Percentiles rank a stretch among this genome's conserved stretches.
These are phyloP conservation scores for Musa itinerans DNA, from an alignment of 176 grass and related monocot genomes.

Conservation along the genomic window DNA sequence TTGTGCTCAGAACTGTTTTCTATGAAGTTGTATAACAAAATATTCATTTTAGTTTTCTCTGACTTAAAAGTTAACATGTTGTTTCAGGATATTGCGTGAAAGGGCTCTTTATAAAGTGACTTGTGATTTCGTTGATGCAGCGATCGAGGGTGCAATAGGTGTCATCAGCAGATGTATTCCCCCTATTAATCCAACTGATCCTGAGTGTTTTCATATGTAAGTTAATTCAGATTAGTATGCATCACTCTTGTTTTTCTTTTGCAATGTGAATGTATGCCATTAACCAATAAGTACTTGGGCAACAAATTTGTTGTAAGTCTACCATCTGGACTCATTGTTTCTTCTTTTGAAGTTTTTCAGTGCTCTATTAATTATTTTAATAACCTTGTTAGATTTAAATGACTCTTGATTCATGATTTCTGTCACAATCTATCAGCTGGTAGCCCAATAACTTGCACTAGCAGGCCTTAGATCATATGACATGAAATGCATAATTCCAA, in stretches of 20 bases:
- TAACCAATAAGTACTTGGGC: neutral
- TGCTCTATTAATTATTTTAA: too few species aligned
- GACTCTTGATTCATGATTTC: too few species aligned
- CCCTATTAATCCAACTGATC: conserved; percentile 98
- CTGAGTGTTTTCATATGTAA: conserved; percentile 99
- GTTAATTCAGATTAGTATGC: conserved; percentile 19
- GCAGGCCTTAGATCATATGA: too few species aligned
- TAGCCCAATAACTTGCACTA: too few species aligned
- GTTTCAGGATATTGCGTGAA: conserved; percentile 77
- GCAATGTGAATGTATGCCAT: neutral
- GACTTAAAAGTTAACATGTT: neutral
- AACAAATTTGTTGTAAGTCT: too few species aligned
- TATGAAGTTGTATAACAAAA: neutral
- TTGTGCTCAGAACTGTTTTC: neutral
- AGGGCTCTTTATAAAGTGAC: conserved; percentile 98
- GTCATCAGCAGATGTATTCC: conserved; percentile 96
- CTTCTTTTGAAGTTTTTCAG: too few species aligned
- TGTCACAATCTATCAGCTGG: too few species aligned
- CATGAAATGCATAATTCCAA: too few species aligned
- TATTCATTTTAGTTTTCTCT: neutral
- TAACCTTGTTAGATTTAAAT: too few species aligned
- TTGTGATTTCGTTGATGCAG: conserved; percentile 98
- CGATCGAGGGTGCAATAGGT: conserved; percentile 87
- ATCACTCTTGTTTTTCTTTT: neutral
- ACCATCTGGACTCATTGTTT: too few species aligned